Conservation (phyloP, 169 alveolate genomes). For the Haemoproteus tartakovskyi region DNA sequence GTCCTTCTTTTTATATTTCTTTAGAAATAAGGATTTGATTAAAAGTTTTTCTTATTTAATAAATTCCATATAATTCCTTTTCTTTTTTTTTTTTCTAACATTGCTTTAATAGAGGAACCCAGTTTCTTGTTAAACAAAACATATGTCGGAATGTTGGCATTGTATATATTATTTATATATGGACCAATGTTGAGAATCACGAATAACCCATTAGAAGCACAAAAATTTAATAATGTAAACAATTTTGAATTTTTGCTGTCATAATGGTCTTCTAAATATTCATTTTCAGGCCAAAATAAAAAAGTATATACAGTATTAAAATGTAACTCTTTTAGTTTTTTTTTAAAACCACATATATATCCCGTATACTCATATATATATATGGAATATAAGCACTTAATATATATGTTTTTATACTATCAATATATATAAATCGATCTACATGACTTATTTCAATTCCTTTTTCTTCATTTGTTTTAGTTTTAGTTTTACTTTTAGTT, state of each 20-base stretch:
- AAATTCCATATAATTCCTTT: too few relatives aligned
- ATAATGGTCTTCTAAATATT: slow-evolving; percentile 50
- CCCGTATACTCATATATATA: slow-evolving; percentile 63
- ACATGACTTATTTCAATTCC: slow-evolving; percentile 49
- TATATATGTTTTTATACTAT: slow-evolving; percentile 29
- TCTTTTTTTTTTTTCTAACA: not conserved
- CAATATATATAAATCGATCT: slow-evolving; percentile 47
- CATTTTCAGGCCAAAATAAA: slow-evolving; percentile 66
- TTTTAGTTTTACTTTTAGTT: not conserved
- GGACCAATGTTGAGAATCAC: slow-evolving; percentile 63
- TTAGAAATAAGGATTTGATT: too few relatives aligned
- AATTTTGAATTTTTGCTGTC: slow-evolving; percentile 44
- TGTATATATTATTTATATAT: slow-evolving; percentile 40
- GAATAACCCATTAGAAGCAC: slow-evolving; percentile 64
- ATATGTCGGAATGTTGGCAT: slow-evolving; percentile 58
- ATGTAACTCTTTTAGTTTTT: slow-evolving; percentile 59
- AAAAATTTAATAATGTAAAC: slow-evolving; percentile 42
- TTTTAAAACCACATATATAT: slow-evolving; percentile 45
- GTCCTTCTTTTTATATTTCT: not conserved
- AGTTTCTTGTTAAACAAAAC: slow-evolving; percentile 29
- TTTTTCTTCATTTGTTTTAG: not conserved
- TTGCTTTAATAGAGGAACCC: too few relatives aligned
- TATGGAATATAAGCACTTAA: slow-evolving; percentile 62
- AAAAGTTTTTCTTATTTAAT: too few relatives aligned
- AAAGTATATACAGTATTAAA: slow-evolving; percentile 64